Evolutionary conservation across 176 grass and related monocot genomes (phyloP).

Genomic region (Aechmea fasciata): DNA sequence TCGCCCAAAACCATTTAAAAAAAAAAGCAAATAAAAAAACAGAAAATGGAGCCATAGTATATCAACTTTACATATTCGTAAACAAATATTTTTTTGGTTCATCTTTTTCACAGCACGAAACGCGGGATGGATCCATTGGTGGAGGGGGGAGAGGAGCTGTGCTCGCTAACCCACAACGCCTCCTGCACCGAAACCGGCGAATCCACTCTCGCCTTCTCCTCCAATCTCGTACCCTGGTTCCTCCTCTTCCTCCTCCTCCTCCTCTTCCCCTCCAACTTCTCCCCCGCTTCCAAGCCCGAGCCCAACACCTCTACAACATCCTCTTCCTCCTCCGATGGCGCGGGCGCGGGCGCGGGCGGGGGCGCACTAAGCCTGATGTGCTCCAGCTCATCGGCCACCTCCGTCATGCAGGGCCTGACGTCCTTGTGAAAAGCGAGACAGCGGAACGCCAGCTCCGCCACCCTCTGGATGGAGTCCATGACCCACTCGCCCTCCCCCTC

Average conservation of each 20-base stretch:
- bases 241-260: slow-evolving; percentile 2
- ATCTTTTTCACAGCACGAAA: not conserved
- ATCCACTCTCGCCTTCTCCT: slow-evolving; percentile 11
- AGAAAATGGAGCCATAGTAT: too few species aligned
- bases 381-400: slow-evolving; percentile 56
- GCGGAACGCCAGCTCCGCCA: slow-evolving; percentile 79
- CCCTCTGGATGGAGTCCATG: slow-evolving; percentile 40
- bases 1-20: too few species aligned
- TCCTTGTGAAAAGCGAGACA: slow-evolving; percentile 86
- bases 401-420: slow-evolving; percentile 62
- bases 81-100: too few species aligned
- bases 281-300: not conserved
- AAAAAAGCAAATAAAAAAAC: too few species aligned
- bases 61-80: too few species aligned
- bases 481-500: slow-evolving; percentile 29
- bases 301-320: not conserved
- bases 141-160: slow-evolving; percentile 47
- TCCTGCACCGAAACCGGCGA: slow-evolving; percentile 75
- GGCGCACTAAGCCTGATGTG: slow-evolving; percentile 28
- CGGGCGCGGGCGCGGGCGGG: not conserved
- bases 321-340: not conserved
- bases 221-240: not conserved
- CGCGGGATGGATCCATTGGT: slow-evolving; percentile 49
- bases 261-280: not conserved
- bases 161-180: slow-evolving; percentile 44